A percentile compares a stretch with the other conserved stretches of the same genome.
phyloP scores from a whole-genome alignment of 2,329 filamentous ascomycete species.

The Aspergillus transmontanensis region DNA sequence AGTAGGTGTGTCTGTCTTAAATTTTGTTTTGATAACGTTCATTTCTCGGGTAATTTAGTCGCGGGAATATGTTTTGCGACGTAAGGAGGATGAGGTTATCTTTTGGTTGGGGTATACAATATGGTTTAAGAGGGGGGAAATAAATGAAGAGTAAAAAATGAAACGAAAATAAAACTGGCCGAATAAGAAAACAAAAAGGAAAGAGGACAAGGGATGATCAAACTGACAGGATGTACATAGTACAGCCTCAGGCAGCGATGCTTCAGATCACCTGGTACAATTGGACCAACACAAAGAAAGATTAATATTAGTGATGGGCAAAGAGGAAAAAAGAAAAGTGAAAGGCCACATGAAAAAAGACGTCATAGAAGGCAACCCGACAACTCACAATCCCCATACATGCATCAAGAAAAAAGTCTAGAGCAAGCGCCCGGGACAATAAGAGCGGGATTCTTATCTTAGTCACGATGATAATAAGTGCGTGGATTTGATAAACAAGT shows the following conservation, averaged over 20 bases:
- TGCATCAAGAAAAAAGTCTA: not conserved
- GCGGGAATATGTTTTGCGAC: not conserved
- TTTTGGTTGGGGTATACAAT: not conserved
- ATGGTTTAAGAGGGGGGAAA: not conserved
- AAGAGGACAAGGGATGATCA: no score
- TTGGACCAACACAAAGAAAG: not conserved
- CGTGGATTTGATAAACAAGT: not conserved
- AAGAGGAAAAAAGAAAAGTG: not conserved
- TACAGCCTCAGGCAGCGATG: not conserved
- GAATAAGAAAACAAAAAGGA: not conserved
- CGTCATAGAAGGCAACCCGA: not conserved
- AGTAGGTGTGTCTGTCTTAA: not conserved
- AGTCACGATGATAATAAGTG: not conserved
- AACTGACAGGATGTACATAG: not conserved
- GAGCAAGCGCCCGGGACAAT: not conserved
- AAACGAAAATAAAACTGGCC: not conserved
- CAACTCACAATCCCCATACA: not conserved
- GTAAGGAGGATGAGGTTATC: not conserved
- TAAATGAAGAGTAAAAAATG: not conserved
- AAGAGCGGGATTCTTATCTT: not conserved
- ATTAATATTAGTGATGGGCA: not conserved
- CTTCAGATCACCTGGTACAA: not conserved
- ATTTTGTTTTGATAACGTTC: not conserved
- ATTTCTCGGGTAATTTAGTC: not conserved
- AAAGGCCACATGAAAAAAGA: not conserved